phyloP scores from a whole-genome alignment of 305 asterid species.

The Solanum hybrid region DNA sequence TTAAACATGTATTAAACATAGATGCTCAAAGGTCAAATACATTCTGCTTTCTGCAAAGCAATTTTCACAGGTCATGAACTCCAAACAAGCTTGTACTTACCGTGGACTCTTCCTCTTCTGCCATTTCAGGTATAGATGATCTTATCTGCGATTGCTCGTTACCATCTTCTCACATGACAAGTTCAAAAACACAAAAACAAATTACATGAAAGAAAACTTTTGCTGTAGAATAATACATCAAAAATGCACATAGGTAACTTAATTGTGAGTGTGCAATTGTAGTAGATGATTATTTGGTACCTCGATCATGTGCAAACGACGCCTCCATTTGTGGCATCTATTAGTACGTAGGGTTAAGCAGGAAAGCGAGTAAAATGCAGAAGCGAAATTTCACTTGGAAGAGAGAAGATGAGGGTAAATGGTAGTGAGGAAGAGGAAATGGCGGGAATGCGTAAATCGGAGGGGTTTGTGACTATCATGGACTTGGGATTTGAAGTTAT shows the following conservation, averaged over 20 bases:
- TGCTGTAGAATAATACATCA: background rate
- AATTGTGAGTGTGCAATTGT: background rate
- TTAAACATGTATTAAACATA: background rate
- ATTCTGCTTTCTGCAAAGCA: background rate
- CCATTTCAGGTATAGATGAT: background rate
- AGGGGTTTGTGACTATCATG: background rate
- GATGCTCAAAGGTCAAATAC: background rate
- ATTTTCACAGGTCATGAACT: background rate
- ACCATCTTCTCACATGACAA: background rate
- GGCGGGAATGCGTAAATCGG: background rate
- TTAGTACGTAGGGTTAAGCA: background rate
- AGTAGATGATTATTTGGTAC: background rate
- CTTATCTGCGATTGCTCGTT: background rate
- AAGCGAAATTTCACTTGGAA: background rate
- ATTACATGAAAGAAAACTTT: background rate
- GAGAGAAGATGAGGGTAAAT: background rate
- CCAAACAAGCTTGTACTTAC: background rate
- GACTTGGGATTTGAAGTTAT: background rate
- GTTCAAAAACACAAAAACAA: background rate
- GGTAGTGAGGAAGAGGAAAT: background rate
- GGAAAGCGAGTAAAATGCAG: background rate
- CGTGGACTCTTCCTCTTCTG: slow-evolving; percentile 1
- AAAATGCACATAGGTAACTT: background rate
- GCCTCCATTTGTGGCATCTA: background rate
- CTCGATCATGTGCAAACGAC: background rate